A percentile compares a stretch with the other conserved stretches of the same genome.
Conservation (phyloP, 306 rosid genomes). For the Macrotyloma uniflorum region DNA sequence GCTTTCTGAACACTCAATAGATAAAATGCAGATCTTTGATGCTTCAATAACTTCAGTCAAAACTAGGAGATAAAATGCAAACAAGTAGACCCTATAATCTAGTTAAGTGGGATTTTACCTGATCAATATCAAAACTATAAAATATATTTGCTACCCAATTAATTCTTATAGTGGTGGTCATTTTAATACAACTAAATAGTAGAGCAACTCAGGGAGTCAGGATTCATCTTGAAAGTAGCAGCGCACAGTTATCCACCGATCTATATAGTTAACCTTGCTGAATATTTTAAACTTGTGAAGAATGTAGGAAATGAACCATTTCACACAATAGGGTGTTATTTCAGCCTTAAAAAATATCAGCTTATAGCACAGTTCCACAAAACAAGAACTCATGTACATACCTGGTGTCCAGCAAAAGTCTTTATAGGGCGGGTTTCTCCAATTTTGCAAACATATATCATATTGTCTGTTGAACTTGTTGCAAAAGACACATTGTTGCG, state of each 20-base stretch:
- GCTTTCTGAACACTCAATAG: background rate
- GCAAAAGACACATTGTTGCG: conserved; percentile 92
- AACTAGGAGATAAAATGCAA: conserved; percentile 26
- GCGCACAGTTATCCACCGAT: conserved; percentile 1
- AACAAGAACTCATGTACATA: conserved; percentile 36
- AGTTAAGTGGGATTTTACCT: conserved; percentile 7
- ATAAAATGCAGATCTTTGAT: conserved; percentile 3
- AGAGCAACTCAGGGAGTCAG: background rate
- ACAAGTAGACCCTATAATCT: background rate
- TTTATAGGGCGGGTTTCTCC: conserved; percentile 82
- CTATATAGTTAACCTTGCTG: conserved; percentile 29
- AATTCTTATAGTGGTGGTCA: conserved; percentile 1
- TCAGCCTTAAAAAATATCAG: background rate
- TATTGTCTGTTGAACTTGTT: conserved; percentile 83
- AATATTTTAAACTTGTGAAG: conserved; percentile 12
- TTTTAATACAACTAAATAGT: conserved; percentile 14
- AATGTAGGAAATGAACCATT: background rate
- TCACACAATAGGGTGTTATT: background rate
- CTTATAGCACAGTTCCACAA: background rate
- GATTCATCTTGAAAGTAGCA: conserved; percentile 15
- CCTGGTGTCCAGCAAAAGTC: conserved; percentile 93
- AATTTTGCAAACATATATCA: conserved; percentile 90
- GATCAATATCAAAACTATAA: conserved; percentile 16
- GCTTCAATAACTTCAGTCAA: conserved; percentile 11
- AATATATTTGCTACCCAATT: conserved; percentile 1